Conservation (phyloP, 805 yeast genomes). For the Candida wancherniae region DNA sequence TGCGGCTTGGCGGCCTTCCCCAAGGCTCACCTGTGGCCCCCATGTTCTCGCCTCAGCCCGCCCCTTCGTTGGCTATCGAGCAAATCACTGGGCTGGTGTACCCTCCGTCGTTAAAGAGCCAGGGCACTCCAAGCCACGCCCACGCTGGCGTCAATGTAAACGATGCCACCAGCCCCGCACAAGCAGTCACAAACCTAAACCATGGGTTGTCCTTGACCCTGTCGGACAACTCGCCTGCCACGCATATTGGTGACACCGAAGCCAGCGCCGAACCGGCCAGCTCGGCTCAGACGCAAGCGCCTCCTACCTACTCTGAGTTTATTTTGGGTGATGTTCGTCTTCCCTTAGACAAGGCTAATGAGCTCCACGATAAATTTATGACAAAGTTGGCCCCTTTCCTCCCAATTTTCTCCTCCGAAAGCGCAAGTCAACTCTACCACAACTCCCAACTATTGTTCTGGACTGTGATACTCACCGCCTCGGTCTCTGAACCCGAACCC, state of each 20-base stretch:
- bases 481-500: slow-evolving; percentile 84
- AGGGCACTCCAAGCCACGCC: slow-evolving; percentile 1
- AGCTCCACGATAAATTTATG: slow-evolving; percentile 67
- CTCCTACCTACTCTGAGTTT: slow-evolving; percentile 50
- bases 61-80: slow-evolving; percentile 14
- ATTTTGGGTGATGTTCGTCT: slow-evolving; percentile 71
- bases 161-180: slow-evolving; percentile 10
- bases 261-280: slow-evolving; percentile 5
- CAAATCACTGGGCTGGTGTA: slow-evolving; percentile 13
- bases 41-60: slow-evolving; percentile 7
- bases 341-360: slow-evolving; percentile 61
- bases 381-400: slow-evolving; percentile 65
- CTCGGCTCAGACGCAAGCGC: slow-evolving; percentile 8
- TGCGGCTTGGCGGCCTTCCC: slow-evolving; percentile 9
- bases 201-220: slow-evolving; percentile 21
- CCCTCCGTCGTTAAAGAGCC: slow-evolving; percentile 5
- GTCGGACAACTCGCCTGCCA: slow-evolving; percentile 29
- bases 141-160: slow-evolving; percentile 6
- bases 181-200: slow-evolving; percentile 15
- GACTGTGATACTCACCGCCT: slow-evolving; percentile 85
- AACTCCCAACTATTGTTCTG: slow-evolving; percentile 85
- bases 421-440: slow-evolving; percentile 71
- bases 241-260: slow-evolving; percentile 10
- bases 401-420: slow-evolving; percentile 69
- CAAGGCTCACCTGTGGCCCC: slow-evolving; percentile 6